Evolutionary conservation across 192 early-diverging fungal genomes (phyloP).

Genomic region (Coemansia sp.): DNA sequence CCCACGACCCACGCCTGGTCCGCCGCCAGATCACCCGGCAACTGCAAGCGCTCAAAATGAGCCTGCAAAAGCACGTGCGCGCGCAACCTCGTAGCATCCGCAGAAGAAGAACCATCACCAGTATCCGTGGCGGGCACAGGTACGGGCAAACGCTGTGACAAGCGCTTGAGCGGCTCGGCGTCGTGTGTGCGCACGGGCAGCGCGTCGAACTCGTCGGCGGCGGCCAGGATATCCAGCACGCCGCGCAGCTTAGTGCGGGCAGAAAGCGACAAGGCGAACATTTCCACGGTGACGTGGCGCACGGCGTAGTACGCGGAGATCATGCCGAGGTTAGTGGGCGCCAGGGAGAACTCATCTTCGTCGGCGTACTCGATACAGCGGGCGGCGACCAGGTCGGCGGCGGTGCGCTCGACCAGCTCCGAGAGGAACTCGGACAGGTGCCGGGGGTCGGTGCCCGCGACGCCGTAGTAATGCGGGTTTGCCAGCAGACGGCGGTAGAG

Average conservation of each 20-base stretch:
- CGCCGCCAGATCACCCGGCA: conserved; percentile 90
- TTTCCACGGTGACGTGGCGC: conserved; percentile 89
- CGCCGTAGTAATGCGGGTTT: conserved; percentile 96
- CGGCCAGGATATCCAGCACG: conserved; percentile 89
- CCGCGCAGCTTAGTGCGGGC: conserved; percentile 85
- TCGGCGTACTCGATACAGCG: conserved; percentile 61
- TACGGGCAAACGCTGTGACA: conserved; percentile 82
- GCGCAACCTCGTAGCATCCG: conserved; percentile 84
- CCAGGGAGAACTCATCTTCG: conserved; percentile 47
- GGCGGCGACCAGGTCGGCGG: conserved; percentile 80
- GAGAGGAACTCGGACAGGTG: conserved; percentile 92
- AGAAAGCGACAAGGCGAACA: conserved; percentile 85
- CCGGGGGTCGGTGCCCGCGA: conserved; percentile 82
- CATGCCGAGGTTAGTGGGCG: conserved; percentile 91
- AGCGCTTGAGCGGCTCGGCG: conserved; percentile 68
- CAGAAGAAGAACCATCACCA: conserved; percentile 51
- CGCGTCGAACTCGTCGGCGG: conserved; percentile 88
- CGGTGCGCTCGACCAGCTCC: conserved; percentile 88
- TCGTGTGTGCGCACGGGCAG: conserved; percentile 95
- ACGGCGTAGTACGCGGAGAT: conserved; percentile 98
- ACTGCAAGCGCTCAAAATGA: conserved; percentile 85
- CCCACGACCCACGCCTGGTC: conserved; percentile 74
- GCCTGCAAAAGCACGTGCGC: conserved; percentile 92
- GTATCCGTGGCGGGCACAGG: conserved; percentile 13
- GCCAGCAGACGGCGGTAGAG: conserved; percentile 92